These are phyloP conservation scores for Sarocladium strictum DNA, from an alignment of 2,329 filamentous ascomycete genomes.

Conservation along the genomic window DNA sequence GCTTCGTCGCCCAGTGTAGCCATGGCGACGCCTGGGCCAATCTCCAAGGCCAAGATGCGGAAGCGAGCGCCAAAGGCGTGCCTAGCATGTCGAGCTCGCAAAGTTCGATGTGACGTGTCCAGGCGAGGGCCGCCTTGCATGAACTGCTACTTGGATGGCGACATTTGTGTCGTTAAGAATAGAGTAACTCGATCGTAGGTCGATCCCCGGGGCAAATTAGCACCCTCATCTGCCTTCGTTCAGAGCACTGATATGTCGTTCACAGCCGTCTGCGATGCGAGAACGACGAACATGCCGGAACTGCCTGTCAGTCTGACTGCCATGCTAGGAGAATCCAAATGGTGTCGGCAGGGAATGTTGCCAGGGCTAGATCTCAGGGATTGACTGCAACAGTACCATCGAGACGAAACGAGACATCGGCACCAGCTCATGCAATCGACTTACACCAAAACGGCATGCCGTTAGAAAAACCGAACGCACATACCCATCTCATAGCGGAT, in stretches of 20 bases:
- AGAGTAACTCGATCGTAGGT: slow-evolving; percentile 33
- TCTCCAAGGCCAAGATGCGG: neutral
- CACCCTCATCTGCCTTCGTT: neutral
- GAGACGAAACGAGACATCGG: neutral
- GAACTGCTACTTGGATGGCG: slow-evolving; percentile 43
- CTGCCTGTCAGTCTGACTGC: slow-evolving; percentile 1
- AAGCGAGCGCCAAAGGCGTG: slow-evolving; percentile 30
- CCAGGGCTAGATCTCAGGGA: neutral
- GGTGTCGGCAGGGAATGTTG: neutral
- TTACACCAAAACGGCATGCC: no score
- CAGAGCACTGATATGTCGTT: neutral
- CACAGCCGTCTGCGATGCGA: slow-evolving; percentile 1
- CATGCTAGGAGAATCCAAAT: neutral
- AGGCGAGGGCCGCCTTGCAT: slow-evolving; percentile 42
- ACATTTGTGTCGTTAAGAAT: slow-evolving; percentile 32
- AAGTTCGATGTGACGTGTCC: slow-evolving; percentile 44
- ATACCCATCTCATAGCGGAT: no score
- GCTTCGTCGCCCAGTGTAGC: neutral
- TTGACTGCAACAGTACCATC: neutral
- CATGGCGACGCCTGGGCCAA: neutral
- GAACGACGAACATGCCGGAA: neutral
- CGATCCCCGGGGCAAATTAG: slow-evolving; percentile 6
- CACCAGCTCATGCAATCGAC: neutral
- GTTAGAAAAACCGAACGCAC: no score
- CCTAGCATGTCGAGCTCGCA: slow-evolving; percentile 39